Conservation (phyloP, 306 rosid genomes). For the Prunus armeniaca region DNA sequence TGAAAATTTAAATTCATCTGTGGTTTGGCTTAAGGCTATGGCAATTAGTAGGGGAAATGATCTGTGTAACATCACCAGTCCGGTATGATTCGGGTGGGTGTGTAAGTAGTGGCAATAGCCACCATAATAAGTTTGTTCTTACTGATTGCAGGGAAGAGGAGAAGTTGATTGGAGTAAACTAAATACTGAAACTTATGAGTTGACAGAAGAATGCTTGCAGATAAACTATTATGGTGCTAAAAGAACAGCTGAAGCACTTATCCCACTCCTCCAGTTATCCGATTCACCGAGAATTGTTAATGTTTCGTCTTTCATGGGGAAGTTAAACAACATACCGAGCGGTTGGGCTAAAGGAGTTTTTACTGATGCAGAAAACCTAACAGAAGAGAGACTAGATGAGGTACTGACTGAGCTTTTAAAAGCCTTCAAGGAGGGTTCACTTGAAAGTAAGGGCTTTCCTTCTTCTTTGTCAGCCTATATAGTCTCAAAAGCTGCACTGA, state of each 20-base stretch:
- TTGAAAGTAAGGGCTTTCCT: constrained; percentile 45
- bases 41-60: too few relatives aligned
- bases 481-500: constrained; percentile 40
- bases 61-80: too few relatives aligned
- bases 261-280: constrained; percentile 53
- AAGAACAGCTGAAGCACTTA: constrained; percentile 26
- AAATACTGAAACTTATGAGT: too few relatives aligned
- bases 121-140: too few relatives aligned
- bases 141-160: too few relatives aligned
- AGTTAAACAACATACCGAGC: neutral
- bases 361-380: constrained; percentile 34
- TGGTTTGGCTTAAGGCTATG: too few relatives aligned
- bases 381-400: constrained; percentile 39
- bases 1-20: too few relatives aligned
- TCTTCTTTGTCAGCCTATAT: neutral
- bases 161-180: too few relatives aligned
- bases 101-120: too few relatives aligned
- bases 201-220: neutral
- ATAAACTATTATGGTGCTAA: constrained; percentile 54
- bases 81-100: too few relatives aligned
- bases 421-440: constrained; percentile 29
- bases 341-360: too few relatives aligned
- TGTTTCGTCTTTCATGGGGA: constrained; percentile 33
- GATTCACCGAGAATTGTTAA: constrained; percentile 39
- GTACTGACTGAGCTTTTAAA: constrained; percentile 24